phyloP scores from a whole-genome alignment of 179 eudicot genomes.

The Beta macrorhiza region DNA sequence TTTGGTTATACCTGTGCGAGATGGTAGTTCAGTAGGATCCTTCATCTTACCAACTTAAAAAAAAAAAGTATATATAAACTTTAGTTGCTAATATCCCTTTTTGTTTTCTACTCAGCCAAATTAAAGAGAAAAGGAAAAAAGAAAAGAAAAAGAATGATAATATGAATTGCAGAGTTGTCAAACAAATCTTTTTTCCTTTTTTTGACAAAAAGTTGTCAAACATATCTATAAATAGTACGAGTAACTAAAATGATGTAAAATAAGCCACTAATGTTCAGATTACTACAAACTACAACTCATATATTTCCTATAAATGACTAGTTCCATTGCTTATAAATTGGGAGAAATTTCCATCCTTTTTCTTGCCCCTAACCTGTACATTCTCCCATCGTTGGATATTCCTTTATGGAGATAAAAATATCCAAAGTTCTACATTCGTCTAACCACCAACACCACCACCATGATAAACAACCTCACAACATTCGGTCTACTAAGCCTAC shows the following conservation, averaged over 20 bases:
- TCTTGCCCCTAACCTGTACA: background rate
- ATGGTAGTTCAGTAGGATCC: too few species aligned
- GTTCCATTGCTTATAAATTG: background rate
- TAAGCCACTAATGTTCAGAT: background rate
- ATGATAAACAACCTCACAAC: background rate
- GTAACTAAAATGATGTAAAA: background rate
- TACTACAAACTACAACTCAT: background rate
- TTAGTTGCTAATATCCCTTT: background rate
- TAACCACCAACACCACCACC: background rate
- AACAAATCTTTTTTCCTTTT: background rate
- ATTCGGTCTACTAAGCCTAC: slow-evolving; percentile 19
- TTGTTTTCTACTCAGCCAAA: background rate
- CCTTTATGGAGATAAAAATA: background rate
- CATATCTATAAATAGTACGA: background rate
- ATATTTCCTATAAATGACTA: background rate
- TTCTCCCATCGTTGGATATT: background rate
- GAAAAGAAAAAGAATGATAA: background rate
- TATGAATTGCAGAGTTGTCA: background rate
- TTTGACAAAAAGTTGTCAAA: background rate
- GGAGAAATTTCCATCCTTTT: background rate
- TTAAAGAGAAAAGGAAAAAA: background rate
- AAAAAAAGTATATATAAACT: too few species aligned
- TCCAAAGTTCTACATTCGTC: background rate
- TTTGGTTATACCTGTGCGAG: too few species aligned
- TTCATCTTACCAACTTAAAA: too few species aligned